phyloP scores from a whole-genome alignment of 192 early-diverging fungal species.

The Ambispora gerdemannii region DNA sequence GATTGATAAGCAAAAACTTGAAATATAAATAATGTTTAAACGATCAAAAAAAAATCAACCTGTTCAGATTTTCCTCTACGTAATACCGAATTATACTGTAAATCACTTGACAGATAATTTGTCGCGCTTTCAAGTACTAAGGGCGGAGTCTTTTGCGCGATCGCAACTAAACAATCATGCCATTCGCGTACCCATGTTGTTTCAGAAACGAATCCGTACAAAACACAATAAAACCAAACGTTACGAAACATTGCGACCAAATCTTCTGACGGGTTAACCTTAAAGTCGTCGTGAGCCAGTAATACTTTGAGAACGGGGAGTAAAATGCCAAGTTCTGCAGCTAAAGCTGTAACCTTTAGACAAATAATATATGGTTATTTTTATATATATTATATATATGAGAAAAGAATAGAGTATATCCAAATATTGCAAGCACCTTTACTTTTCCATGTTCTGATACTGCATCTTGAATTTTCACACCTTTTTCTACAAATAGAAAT shows the following conservation, averaged over 20 bases:
- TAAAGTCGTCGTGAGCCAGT: constrained; percentile 56
- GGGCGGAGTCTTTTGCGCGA: constrained; percentile 84
- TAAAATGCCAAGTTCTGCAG: constrained; percentile 53
- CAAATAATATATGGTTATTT: too few relatives aligned
- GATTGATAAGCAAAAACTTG: too few relatives aligned
- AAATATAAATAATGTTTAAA: too few relatives aligned
- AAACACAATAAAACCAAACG: constrained; percentile 86
- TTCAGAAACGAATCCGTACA: constrained; percentile 72
- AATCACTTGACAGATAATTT: constrained; percentile 82
- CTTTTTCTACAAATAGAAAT: constrained; percentile 59
- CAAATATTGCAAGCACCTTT: constrained; percentile 36
- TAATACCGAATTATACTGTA: constrained; percentile 83
- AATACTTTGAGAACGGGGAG: constrained; percentile 62
- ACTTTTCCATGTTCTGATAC: constrained; percentile 43
- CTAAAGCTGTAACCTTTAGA: constrained; percentile 41
- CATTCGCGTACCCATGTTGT: constrained; percentile 75
- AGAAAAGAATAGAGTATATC: too few relatives aligned
- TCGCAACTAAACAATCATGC: constrained; percentile 58
- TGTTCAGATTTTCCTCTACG: constrained; percentile 55
- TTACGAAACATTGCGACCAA: constrained; percentile 75
- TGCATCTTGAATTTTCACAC: constrained; percentile 50
- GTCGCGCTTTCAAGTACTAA: constrained; percentile 68
- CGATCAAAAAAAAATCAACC: neutral
- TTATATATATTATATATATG: neutral
- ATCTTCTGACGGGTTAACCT: constrained; percentile 56